Evolutionary conservation across 2,329 filamentous ascomycete species (phyloP), one percentile per base, ranked within the genome.

Genomic region (Spiromastix sp.): DNA sequence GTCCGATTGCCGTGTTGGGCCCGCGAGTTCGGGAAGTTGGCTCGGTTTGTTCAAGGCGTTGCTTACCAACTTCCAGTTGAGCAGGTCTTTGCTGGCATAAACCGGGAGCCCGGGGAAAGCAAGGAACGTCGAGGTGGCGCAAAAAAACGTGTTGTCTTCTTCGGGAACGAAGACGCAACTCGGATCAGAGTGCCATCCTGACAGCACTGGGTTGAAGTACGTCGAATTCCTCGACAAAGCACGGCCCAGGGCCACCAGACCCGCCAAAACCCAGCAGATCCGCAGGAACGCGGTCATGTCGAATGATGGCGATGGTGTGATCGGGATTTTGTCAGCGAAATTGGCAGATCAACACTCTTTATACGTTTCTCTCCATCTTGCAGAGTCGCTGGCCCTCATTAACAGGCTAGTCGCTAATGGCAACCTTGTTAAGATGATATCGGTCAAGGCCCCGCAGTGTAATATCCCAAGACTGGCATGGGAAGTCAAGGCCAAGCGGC

Each of bases 111-210:
- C 64, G 0, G 66, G 66, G 30, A 64, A 67, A 2, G 56, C 54
- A 33, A 60, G 51, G 47, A 69, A 68, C n/a, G 56, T 62, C 1
- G 63, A 66, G 2, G 56, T 56, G 1, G 60, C 61, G 34, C 64
- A 64, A 48, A 64, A 68, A 44, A 61, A 65, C 0, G 59, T 63
- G 16, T 55, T 44, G 21, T 61, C 45, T 51, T 48, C 52, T 18
- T 59, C 49, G 3, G 51, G 45, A 4, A 67, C 59, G 26, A 59
- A 56, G 15, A 63, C 56, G 38, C 64, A 65, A 29, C 57, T 63
- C 2, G 65, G 65, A 40, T 68, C 64, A 0, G 65, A 59, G 33
- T 65, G 55, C 34, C 61, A 69, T 9, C 65, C 66, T 3, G 66
- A 60, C 2, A 70, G 43, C 17, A 68, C 60, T 1, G 65, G 66